Evolutionary conservation across 2,329 filamentous ascomycete species (phyloP).

Genomic region (Aspergillus caelatus): DNA sequence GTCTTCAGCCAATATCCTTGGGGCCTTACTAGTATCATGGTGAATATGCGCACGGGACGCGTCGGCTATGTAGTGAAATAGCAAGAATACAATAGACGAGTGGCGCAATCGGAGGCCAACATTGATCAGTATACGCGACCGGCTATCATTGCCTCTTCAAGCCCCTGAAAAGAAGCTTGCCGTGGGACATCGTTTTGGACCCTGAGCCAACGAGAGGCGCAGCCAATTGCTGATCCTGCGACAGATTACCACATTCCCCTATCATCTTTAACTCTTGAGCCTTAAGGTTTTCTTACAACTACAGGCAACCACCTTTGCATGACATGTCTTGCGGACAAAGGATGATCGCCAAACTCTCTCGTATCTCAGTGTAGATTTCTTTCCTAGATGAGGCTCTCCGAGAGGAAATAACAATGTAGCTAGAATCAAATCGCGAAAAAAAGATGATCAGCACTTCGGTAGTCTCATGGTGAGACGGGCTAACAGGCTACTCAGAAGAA

Average conservation of each 20-base stretch:
- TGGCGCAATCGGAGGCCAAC: background rate
- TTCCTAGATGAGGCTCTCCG: background rate
- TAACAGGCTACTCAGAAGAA: background rate
- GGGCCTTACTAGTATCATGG: background rate
- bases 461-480: background rate
- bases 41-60: background rate
- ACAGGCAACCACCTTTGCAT: background rate
- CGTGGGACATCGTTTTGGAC: background rate
- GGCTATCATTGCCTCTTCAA: background rate
- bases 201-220: conserved; percentile 1
- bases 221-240: background rate
- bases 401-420: background rate
- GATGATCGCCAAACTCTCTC: no score
- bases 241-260: background rate
- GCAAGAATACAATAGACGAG: background rate
- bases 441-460: background rate
- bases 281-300: background rate
- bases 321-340: background rate
- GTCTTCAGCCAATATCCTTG: background rate
- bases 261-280: background rate
- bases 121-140: background rate
- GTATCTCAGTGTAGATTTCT: background rate
- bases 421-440: background rate
- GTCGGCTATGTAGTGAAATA: background rate
- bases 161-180: conserved; percentile 1